Base-by-base conservation (phyloP, 2,329 filamentous ascomycete species). In the Lecanicillium sp. region DNA sequence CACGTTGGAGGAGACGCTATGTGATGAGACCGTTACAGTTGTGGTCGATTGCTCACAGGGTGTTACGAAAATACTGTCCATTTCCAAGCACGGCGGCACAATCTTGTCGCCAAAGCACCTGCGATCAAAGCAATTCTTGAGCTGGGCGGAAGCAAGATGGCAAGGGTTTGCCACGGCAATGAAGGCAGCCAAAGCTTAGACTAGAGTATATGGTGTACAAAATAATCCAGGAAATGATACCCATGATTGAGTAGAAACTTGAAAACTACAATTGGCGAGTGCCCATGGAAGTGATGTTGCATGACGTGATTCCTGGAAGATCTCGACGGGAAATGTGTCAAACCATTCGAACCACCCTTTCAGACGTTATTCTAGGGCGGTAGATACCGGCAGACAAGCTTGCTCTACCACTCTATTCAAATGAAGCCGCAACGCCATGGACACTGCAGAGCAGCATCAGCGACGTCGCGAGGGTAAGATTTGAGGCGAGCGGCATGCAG, bases 21-120 rank as follows among this genome's bases (percentile, higher is more conserved):
- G 87, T 55, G 71, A 80, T 44, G 92, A 98, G 68, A 73, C 63
- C n/a, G 67, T 92, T n/a, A 89, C 81, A 3, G 65, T 95, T 25
- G 80, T 92, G 35, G 76, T 95, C n/a, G 83, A 90, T 55, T 66
- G 65, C 43, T 63, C 57, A 11, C 51, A 55, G n/a, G 72, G 66
- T 2, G 63, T 68, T 35, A 71, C 68, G 3, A 73, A 70, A 50
- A 68, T 94, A 14, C 50, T 86, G 47, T 76, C 73, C 35, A 71
- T 96, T 44, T 86, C 92, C 51, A 96, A 95, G 69, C 78, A 73
- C 46, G 92, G 92, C 9, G 92, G 90, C 6, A 75, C 75, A 9
- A 67, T 78, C 7, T 65, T 92, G 28, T 83, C 80, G 7, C 74
- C 70, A 17, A 70, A 77, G 42, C 64, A 80, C 42, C 66, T 68